Base-by-base conservation (phyloP, 768 basidiomycete genomes). In the Rhodotorula toruloides region DNA sequence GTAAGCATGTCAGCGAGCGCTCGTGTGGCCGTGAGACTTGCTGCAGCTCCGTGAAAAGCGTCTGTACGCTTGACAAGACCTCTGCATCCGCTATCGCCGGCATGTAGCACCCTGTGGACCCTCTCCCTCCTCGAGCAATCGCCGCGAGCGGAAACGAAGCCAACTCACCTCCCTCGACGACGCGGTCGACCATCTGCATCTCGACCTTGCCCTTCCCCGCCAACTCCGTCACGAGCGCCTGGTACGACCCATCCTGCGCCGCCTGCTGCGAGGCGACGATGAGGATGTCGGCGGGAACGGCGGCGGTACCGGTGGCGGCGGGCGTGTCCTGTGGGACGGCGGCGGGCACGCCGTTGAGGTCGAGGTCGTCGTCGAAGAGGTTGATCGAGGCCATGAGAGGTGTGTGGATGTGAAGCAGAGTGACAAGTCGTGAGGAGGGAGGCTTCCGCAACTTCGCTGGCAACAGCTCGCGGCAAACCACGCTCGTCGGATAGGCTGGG, bases 211-310 rank as follows among this genome's bases (percentile, higher is more conserved):
- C 85, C 40, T 79, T 74, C 17, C 54, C 53, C 5, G 50, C 25
- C 63, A 90, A 78, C 69, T 81, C 80, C 12, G 84, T 81, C 57
- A 90, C 81, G 67, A 89, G 78, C 2, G 82, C 77, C 76, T 91
- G 89, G 75, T 90, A 91, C 75, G 81, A 83, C 39, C 90, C 91
- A 74, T 90, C 84, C 75, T 84, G 82, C 7, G 90, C 90, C 0
- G 89, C 88, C 7, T 82, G 79, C 27, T 86, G 83, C 13, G 90
- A 90, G 61, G 90, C 89, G 68, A 93, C 84, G 58, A 83, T 87
- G 55, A 92, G 82, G 37, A 54, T 12, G 84, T 84, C 49, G 82
- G 77, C 21, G 83, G 84, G 73, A 83, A 75, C 27, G 65, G 61
- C 34, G 55, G n/a, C 1, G 49, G 7, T 27, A 59, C 32, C 22